phyloP scores from a whole-genome alignment of 2,329 filamentous ascomycete species.

The Botrytis galanthina region DNA sequence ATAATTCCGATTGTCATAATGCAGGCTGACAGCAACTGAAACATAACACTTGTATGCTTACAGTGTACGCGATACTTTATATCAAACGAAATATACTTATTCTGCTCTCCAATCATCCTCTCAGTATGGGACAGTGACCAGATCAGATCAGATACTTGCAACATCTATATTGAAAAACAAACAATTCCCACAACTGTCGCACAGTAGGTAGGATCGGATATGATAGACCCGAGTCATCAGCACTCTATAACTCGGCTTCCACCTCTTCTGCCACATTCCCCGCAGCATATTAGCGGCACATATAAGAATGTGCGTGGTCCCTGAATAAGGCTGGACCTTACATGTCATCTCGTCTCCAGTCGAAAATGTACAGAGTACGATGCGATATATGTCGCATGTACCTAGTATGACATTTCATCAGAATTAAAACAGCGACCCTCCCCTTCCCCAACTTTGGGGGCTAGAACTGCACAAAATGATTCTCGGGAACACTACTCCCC shows the following conservation, averaged over 20 bases:
- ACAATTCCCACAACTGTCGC: neutral
- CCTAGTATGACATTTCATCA: neutral
- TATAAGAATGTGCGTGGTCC: neutral
- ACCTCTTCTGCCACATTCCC: neutral
- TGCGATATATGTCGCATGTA: no score
- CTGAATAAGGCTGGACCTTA: neutral
- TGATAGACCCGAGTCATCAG: slow-evolving; percentile 5
- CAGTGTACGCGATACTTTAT: neutral
- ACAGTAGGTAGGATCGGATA: neutral
- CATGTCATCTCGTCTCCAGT: neutral
- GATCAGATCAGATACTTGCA: neutral
- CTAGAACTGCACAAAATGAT: neutral
- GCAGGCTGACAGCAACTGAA: slow-evolving; percentile 4
- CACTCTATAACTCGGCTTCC: neutral
- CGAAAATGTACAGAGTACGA: neutral
- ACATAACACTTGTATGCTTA: slow-evolving; percentile 1
- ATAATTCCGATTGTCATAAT: neutral
- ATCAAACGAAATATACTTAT: neutral
- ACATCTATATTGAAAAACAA: neutral
- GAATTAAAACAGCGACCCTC: neutral
- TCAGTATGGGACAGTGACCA: neutral
- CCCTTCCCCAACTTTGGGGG: neutral
- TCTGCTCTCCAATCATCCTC: neutral
- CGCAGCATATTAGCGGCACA: neutral
- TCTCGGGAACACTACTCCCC: neutral